These are phyloP conservation scores for Colletotrichum sp. DNA, from an alignment of 2,329 filamentous ascomycete genomes.

Conservation along the genomic window DNA sequence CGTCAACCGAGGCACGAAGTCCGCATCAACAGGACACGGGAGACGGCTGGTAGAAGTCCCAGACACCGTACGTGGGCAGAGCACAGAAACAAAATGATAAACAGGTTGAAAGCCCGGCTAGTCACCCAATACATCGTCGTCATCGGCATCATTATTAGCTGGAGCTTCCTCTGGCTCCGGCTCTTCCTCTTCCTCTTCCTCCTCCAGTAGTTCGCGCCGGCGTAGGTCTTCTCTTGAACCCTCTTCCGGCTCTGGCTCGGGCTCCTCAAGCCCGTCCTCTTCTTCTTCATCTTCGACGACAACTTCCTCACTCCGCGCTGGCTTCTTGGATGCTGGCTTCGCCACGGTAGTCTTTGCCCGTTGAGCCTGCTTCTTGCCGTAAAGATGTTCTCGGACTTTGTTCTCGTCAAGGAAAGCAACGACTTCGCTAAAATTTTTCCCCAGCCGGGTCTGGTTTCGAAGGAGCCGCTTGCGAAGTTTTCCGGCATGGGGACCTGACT, in stretches of 20 bases:
- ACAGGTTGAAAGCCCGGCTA: slow-evolving; percentile 22
- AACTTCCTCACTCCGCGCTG: slow-evolving; percentile 50
- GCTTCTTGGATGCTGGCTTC: slow-evolving; percentile 46
- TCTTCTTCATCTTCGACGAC: slow-evolving; percentile 46
- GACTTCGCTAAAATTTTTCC: slow-evolving; percentile 85
- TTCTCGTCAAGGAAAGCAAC: slow-evolving; percentile 79
- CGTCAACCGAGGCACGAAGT: background rate
- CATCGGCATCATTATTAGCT: slow-evolving; percentile 19
- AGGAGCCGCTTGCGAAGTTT: slow-evolving; percentile 74
- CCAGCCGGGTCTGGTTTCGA: slow-evolving; percentile 81
- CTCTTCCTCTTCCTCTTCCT: slow-evolving; percentile 53
- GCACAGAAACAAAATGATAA: background rate
- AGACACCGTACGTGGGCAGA: background rate
- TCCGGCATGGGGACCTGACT: slow-evolving; percentile 61
- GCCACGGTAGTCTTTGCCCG: slow-evolving; percentile 40
- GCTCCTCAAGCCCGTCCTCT: slow-evolving; percentile 46
- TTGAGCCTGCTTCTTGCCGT: slow-evolving; percentile 32
- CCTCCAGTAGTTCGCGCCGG: slow-evolving; percentile 58
- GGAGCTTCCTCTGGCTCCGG: slow-evolving; percentile 33
- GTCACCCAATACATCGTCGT: slow-evolving; percentile 47
- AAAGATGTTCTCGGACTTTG: slow-evolving; percentile 54
- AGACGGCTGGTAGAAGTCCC: background rate
- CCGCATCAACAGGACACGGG: background rate
- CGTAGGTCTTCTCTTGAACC: slow-evolving; percentile 64
- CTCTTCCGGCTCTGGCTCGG: slow-evolving; percentile 61